Conservation (phyloP, 345 rosid genomes). For the Populus pruinosa region DNA sequence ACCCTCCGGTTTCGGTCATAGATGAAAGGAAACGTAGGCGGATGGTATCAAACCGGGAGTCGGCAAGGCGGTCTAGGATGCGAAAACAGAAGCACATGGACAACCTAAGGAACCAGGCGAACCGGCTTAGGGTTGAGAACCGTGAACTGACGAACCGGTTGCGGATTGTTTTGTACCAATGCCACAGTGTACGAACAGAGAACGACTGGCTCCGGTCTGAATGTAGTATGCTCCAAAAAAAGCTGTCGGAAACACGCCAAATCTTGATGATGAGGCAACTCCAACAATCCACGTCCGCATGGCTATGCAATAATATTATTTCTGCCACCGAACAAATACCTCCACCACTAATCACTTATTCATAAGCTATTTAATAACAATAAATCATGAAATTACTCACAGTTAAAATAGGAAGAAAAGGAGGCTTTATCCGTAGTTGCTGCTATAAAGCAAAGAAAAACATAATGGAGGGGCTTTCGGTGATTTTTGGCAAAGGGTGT, state of each 20-base stretch:
- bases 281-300: constrained; percentile 43
- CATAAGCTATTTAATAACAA: constrained; percentile 5
- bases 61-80: constrained; percentile 82
- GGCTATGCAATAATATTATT: constrained; percentile 48
- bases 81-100: constrained; percentile 75
- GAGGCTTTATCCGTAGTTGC: not conserved
- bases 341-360: constrained; percentile 39
- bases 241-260: constrained; percentile 50
- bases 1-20: constrained; percentile 17
- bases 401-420: constrained; percentile 2
- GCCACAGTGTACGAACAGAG: constrained; percentile 41
- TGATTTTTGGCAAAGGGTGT: constrained; percentile 13
- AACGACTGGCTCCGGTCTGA: constrained; percentile 61
- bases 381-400: constrained; percentile 9
- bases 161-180: constrained; percentile 39
- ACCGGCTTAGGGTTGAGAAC: constrained; percentile 61
- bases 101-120: constrained; percentile 62
- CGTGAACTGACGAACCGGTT: constrained; percentile 60
- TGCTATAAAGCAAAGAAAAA: constrained; percentile 4
- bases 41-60: constrained; percentile 87
- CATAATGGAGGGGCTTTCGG: constrained; percentile 16
- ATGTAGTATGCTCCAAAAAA: constrained; percentile 45
- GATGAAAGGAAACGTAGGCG: constrained; percentile 73
- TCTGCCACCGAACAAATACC: constrained; percentile 33
- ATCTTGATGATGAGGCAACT: constrained; percentile 48